These are phyloP conservation scores for Ascochyta koolunga DNA, from an alignment of 2,329 filamentous ascomycete species.

Conservation along the genomic window DNA sequence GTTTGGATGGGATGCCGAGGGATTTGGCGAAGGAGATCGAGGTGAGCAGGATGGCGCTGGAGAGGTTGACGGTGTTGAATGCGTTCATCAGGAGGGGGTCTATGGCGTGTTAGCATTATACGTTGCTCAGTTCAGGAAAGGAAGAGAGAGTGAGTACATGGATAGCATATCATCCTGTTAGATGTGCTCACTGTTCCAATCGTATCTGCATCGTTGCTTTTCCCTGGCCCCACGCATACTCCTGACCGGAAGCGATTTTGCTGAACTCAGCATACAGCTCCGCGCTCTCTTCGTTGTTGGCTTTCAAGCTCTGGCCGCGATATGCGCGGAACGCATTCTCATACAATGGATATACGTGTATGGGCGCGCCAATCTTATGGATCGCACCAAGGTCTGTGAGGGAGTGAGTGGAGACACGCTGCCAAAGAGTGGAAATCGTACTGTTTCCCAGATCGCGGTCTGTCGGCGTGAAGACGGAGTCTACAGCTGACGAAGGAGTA, in stretches of 20 bases:
- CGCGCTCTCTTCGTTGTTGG: conserved; percentile 66
- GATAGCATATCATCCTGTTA: conserved; percentile 72
- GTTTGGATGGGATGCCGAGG: conserved; percentile 60
- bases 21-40: conserved; percentile 60
- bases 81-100: conserved; percentile 74
- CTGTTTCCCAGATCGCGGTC: conserved; percentile 52
- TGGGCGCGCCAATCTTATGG: conserved; percentile 66
- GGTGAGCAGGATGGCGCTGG: conserved; percentile 66
- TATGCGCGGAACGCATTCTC: conserved; percentile 68
- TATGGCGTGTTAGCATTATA: conserved; percentile 36
- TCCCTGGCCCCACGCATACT: conserved; percentile 64
- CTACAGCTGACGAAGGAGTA: conserved; percentile 53
- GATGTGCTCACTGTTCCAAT: conserved; percentile 62
- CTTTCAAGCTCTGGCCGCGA: conserved; percentile 58
- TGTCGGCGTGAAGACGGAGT: conserved; percentile 59
- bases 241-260: conserved; percentile 59
- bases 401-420: conserved; percentile 22
- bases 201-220: conserved; percentile 53
- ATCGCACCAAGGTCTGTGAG: conserved; percentile 59
- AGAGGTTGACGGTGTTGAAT: conserved; percentile 71
- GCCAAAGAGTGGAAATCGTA: conserved; percentile 38
- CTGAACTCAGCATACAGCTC: conserved; percentile 67
- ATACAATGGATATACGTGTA: conserved; percentile 71
- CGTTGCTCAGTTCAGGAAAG: too few relatives aligned
- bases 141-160: conserved; percentile 57